A percentile compares a stretch with the other conserved stretches of the same genome.
These are phyloP conservation scores for Ascochyta fabae DNA, from an alignment of 2,329 filamentous ascomycete genomes.

Conservation along the genomic window DNA sequence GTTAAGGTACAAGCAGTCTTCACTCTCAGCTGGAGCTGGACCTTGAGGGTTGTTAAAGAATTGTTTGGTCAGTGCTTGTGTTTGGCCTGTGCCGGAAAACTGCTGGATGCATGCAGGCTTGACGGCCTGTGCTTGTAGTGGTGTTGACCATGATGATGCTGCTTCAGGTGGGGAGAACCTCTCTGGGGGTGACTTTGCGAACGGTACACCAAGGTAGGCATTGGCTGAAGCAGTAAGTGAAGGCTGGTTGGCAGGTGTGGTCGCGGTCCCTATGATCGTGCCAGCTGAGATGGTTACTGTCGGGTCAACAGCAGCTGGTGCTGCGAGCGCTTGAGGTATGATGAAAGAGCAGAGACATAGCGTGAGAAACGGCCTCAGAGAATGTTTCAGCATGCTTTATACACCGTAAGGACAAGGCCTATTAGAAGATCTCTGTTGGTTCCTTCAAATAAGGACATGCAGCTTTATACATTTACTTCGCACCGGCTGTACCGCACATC, in stretches of 20 bases:
- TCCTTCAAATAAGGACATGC: neutral
- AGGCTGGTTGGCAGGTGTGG: slow-evolving; percentile 13
- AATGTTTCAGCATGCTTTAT: neutral
- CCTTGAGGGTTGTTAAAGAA: slow-evolving; percentile 19
- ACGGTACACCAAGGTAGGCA: slow-evolving; percentile 22
- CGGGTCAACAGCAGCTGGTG: slow-evolving; percentile 9
- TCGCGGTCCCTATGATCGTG: slow-evolving; percentile 14
- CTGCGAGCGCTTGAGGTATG: slow-evolving; percentile 1
- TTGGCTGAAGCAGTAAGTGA: slow-evolving; percentile 18
- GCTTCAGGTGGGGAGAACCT: slow-evolving; percentile 24
- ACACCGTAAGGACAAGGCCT: no score
- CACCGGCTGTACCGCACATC: neutral
- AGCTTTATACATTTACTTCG: neutral
- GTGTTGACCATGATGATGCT: slow-evolving; percentile 20
- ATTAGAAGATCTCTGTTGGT: neutral
- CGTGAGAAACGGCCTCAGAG: neutral
- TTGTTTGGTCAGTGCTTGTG: slow-evolving; percentile 16
- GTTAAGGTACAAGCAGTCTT: slow-evolving; percentile 51
- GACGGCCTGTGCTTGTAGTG: slow-evolving; percentile 14
- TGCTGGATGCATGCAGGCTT: slow-evolving; percentile 29
- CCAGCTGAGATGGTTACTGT: slow-evolving; percentile 16
- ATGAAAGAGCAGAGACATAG: neutral
- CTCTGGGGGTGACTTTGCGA: slow-evolving; percentile 22
- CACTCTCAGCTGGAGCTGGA: slow-evolving; percentile 30
- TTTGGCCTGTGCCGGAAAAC: slow-evolving; percentile 15